Percentiles rank a stretch among this genome's conserved stretches.
Conservation (phyloP, 75 land plant species). For the Pinus tabuliformis region DNA sequence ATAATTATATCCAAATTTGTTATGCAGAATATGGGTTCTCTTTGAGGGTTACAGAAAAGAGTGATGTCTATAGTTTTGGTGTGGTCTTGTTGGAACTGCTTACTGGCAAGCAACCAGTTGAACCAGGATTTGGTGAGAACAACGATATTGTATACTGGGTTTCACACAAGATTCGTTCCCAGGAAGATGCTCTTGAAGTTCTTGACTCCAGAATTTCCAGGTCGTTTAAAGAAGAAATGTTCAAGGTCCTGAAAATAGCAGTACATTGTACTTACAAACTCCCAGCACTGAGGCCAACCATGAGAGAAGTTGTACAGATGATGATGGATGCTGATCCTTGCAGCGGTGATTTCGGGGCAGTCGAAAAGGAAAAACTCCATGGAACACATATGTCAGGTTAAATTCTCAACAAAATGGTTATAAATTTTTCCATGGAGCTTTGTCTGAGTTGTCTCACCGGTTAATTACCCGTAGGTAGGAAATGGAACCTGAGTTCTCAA, state of each 20-base stretch:
- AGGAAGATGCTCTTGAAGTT: conserved; percentile 45
- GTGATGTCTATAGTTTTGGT: conserved; percentile 77
- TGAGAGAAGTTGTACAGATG: conserved; percentile 69
- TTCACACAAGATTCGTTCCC: conserved; percentile 36
- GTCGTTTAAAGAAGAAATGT: conserved; percentile 63
- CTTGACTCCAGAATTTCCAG: conserved; percentile 46
- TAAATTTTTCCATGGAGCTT: too few species aligned
- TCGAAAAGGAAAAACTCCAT: too few species aligned
- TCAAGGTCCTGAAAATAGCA: conserved; percentile 50
- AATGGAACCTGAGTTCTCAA: too few species aligned
- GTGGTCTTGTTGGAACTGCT: conserved; percentile 68
- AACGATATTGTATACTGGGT: conserved; percentile 62
- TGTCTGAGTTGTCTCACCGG: too few species aligned
- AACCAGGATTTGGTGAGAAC: conserved; percentile 64
- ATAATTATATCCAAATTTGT: too few species aligned
- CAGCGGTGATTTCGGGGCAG: neutral
- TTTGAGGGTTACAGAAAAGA: conserved; percentile 56
- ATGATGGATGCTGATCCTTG: conserved; percentile 56
- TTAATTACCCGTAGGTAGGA: too few species aligned
- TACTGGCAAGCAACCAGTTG: conserved; percentile 61
- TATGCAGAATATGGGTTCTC: conserved; percentile 65
- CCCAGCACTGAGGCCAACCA: conserved; percentile 57
- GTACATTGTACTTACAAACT: conserved; percentile 44
- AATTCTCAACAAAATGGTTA: too few species aligned
- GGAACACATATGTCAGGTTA: too few species aligned